phyloP scores from a whole-genome alignment of 2,329 filamentous ascomycete genomes.

The Chrysoporthe cubensis region DNA sequence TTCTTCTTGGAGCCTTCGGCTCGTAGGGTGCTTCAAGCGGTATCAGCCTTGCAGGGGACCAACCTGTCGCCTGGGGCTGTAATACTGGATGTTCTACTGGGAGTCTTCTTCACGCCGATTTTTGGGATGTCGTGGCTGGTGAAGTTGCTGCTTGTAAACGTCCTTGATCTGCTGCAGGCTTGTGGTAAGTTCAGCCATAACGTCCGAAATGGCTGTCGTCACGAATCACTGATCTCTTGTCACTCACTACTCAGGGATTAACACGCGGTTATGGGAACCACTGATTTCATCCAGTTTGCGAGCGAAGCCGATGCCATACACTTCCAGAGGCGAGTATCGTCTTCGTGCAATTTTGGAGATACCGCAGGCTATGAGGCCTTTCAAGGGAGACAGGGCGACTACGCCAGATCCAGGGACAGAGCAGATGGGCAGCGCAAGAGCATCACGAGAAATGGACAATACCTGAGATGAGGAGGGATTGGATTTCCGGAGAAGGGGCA shows the following conservation, averaged over 20 bases:
- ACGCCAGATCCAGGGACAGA: no score
- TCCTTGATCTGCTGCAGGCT: background rate
- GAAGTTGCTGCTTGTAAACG: background rate
- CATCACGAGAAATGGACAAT: no score
- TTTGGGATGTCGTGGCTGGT: background rate
- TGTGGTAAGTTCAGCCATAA: background rate
- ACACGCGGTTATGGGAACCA: background rate
- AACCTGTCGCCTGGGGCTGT: background rate
- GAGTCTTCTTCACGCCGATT: background rate
- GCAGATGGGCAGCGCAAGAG: no score
- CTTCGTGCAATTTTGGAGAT: no score
- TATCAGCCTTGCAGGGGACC: background rate
- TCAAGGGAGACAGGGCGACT: no score
- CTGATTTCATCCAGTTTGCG: background rate
- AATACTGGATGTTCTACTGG: background rate
- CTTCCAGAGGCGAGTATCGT: no score
- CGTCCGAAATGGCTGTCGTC: background rate
- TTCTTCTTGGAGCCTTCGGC: slow-evolving; percentile 4
- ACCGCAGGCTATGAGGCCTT: no score
- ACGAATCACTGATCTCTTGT: background rate
- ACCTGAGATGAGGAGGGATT: no score
- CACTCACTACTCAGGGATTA: background rate
- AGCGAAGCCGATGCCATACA: background rate
- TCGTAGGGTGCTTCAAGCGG: background rate
- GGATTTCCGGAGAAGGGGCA: no score